Base-by-base conservation (phyloP, 768 basidiomycete species). In the Naematelia aurantialba region DNA sequence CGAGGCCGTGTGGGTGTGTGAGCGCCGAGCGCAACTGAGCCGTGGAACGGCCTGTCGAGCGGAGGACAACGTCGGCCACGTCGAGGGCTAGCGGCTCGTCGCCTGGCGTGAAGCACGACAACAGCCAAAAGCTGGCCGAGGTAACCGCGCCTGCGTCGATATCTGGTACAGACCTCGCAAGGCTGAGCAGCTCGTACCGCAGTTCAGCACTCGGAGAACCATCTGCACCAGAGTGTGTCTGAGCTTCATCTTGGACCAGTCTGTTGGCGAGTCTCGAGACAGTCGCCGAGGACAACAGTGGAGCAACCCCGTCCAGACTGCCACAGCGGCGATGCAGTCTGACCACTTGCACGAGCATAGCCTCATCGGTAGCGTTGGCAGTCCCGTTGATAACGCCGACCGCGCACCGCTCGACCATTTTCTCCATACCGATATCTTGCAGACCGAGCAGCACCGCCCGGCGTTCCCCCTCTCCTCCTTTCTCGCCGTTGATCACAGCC, bases 381-480 rank as follows among this genome's bases (percentile, higher is more conserved):
- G 8, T 17, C 17, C 34, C 34, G 34, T 8, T 39, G 34, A 39
- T n/a, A n/a, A n/a, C n/a, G n/a, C n/a, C n/a, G n/a, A n/a, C n/a
- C n/a, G n/a, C n/a, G n/a, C n/a, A n/a, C n/a, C n/a, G n/a, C n/a
- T n/a, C n/a, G n/a, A n/a, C n/a, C n/a, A n/a, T 22, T 21, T 46
- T 57, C 52, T 54, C 51, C 10, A 69, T 14, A 14, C 19, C 14
- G 0, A 60, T 50, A 11, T 52, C 61, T 42, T 13, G 13, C 19
- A 72, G 50, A 14, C 45, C 51, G 1, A 57, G 45, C 10, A 62
- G 17, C 39, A 68, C 45, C 27, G 26, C 31, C 27, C 56, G 70
- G 55, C 85, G 82, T 70, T 91, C 89, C 13, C 73, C 74, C 60
- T 86, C 83, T 4, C 91, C 91, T 2, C 81, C 82, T 66, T 79